Evolutionary conservation across 2,329 filamentous ascomycete genomes (phyloP), one percentile per base, ranked within the genome.

Genomic region (Aspergillus tubingensis): DNA sequence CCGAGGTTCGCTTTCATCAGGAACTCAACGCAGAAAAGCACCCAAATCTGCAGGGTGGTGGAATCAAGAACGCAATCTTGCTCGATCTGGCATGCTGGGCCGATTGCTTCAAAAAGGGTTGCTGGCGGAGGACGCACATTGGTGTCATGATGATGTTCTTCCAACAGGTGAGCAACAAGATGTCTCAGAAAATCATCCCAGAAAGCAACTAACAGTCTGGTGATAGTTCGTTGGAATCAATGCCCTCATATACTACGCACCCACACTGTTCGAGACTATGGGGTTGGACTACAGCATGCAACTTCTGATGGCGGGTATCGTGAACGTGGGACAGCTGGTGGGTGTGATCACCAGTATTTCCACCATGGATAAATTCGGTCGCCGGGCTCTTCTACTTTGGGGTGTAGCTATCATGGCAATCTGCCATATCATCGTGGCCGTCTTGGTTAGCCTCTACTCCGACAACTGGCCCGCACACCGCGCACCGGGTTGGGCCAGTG

Each of bases 191-290:
- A 4, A 10, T 4, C 10, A 30, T 30, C 10, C 27, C 10, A 2
- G 13, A n/a, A 13, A 23, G 5, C 43, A 50, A 55, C 21, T 54
- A 38, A 61, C 5, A 58, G 59, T 8, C 30, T 38, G 65, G 47
- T 1, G 3, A 2, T 58, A 76, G 69, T 82, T 83, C 49, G 74
- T 79, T 5, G 82, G 82, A 0, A 82, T 85, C 69, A 85, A 84
- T 61, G 81, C 85, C 1, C 80, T 88, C 1, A 78, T 77, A 21
- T 87, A 87, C 74, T 88, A 87, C 71, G 85, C 84, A 23, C 85
- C 85, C 0, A 84, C 85, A 13, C 77, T 88, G 0, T 88, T 88
- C 68, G 69, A 82, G 63, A 79, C 76, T 1, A 80, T 82, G 73
- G 80, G 80, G 7, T 68, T 82, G 25, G 69, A 77, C 53, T 70